These are phyloP conservation scores for Ceratobasidium sp. DNA, from an alignment of 1,284 basidiomycete species.

Conservation along the genomic window DNA sequence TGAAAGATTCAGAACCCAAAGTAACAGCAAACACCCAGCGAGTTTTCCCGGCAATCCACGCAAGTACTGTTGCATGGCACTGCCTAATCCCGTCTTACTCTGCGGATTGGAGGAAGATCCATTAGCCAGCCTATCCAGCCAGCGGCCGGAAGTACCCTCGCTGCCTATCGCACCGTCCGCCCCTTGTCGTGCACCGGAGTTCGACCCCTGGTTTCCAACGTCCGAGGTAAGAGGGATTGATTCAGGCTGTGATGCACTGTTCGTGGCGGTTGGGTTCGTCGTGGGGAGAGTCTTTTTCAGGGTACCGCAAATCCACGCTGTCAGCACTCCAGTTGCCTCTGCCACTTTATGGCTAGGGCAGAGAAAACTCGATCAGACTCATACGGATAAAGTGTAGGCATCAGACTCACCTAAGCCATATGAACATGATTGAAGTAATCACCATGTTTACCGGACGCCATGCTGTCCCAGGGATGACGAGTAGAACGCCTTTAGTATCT, in stretches of 20 bases:
- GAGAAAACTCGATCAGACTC: not conserved
- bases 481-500: constrained; percentile 85
- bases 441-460: constrained; percentile 83
- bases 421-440: constrained; percentile 79
- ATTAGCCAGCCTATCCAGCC: constrained; percentile 38
- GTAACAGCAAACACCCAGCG: constrained; percentile 34
- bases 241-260: constrained; percentile 36
- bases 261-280: constrained; percentile 36
- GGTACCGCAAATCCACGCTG: constrained; percentile 73
- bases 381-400: not conserved
- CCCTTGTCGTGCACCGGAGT: constrained; percentile 1
- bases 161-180: not conserved
- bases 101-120: constrained; percentile 10
- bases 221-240: constrained; percentile 45
- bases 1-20: constrained; percentile 45
- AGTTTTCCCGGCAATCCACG: constrained; percentile 42
- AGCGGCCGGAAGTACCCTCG: constrained; percentile 18
- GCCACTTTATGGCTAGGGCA: constrained; percentile 70
- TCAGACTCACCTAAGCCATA: constrained; percentile 70
- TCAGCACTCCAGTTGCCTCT: constrained; percentile 79
- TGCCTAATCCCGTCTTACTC: constrained; percentile 24
- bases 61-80: constrained; percentile 27
- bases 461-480: constrained; percentile 79
- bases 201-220: constrained; percentile 28
- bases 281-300: constrained; percentile 54